Base-by-base conservation (phyloP, 495 filamentous ascomycete species). In the Aspergillus mulundensis region DNA sequence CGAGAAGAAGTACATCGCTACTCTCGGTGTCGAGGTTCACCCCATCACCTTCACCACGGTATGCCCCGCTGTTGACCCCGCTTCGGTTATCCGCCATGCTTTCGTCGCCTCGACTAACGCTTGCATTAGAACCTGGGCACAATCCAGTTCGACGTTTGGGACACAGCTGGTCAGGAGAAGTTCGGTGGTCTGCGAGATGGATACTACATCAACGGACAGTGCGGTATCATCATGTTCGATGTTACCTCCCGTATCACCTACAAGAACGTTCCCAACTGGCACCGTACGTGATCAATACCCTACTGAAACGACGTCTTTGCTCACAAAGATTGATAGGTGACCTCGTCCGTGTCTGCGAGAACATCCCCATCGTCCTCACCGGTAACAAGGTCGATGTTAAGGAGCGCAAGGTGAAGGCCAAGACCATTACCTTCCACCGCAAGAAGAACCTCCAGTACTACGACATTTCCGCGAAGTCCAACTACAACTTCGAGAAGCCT, bases 371-470 rank as follows among this genome's bases (percentile, higher is more conserved):
- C 71, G 95, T 97, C 63, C 87, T 99, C 54, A 87, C 83, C 74
- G 95, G 95, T 76, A 99, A 99, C 87, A 99, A 99, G 84, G 95
- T 99, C 74, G 95, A 99, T 66, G 95, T 99, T 60, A 99, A 99
- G 87, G 95, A 98, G 85, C 89, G 95, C 74, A 99, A 99, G 80
- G 95, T 99, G 67, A 99, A 99, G 85, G 95, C 95, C 64, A 99
- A 99, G 89, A 95, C 94, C 67, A 99, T 99, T 81, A 99, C 95
- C 60, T 99, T 99, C 89, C 95, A 99, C 82, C 92, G 95, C 71
- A 99, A 99, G 86, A 99, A 99, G 87, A 97, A 97, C 80, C 85
- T 99, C 16, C 95, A 99, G 76, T 99, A 99, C 85, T 99, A 99
- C 83, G 95, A 99, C 61, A 99, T 99, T 72, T 96, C 90, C 45